Percentiles rank a stretch among this genome's conserved stretches.
Evolutionary conservation across 352 stramenopile genomes (phyloP).

Genomic region (Phytophthora citrophthora): DNA sequence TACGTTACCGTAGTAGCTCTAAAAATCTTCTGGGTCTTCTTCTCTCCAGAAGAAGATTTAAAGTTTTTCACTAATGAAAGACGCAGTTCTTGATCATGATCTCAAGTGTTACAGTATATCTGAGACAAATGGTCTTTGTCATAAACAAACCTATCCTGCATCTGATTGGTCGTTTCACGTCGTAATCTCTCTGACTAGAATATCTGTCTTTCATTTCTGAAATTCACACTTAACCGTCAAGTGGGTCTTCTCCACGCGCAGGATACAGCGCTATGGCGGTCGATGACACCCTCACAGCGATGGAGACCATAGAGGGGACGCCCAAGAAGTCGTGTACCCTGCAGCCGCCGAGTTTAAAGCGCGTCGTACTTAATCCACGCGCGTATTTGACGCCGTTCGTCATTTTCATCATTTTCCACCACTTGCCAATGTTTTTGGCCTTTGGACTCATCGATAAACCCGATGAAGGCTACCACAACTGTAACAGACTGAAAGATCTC

Average conservation of each 20-base stretch:
- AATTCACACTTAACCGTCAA: slow-evolving; percentile 3
- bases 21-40: too few relatives aligned
- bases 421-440: slow-evolving; percentile 71
- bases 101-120: too few relatives aligned
- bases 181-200: too few relatives aligned
- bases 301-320: slow-evolving; percentile 35
- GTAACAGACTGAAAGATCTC: slow-evolving; percentile 52
- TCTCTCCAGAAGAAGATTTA: too few relatives aligned
- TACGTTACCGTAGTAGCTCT: too few relatives aligned
- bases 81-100: too few relatives aligned
- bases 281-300: slow-evolving; percentile 20
- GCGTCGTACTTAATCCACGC: slow-evolving; percentile 79
- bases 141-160: too few relatives aligned
- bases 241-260: slow-evolving; percentile 3
- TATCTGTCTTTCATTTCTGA: slow-evolving; percentile 8
- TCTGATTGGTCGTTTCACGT: too few relatives aligned
- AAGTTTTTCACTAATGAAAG: too few relatives aligned
- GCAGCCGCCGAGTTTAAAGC: slow-evolving; percentile 53
- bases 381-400: slow-evolving; percentile 73
- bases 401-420: slow-evolving; percentile 61
- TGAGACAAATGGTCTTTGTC: too few relatives aligned
- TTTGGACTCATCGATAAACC: slow-evolving; percentile 52
- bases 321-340: slow-evolving; percentile 18
- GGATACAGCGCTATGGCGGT: slow-evolving; percentile 14
- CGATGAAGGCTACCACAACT: slow-evolving; percentile 42